These are phyloP conservation scores for Pleomassaria siparia DNA, from an alignment of 2,329 filamentous ascomycete genomes.

Conservation along the genomic window DNA sequence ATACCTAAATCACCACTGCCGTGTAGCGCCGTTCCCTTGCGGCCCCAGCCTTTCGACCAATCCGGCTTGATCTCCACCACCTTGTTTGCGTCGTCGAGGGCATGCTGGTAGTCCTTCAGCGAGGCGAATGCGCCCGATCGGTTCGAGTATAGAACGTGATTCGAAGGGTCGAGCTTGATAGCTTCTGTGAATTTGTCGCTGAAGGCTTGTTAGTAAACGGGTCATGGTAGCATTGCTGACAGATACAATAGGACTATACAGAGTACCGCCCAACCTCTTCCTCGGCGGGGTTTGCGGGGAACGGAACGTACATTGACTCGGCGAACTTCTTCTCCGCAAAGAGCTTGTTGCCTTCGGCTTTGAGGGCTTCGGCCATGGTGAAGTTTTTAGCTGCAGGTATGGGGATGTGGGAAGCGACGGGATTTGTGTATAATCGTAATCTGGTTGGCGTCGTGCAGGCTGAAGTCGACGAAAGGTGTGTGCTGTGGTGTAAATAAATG, in stretches of 20 bases:
- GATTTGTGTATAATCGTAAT: not conserved
- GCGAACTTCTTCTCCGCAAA: conserved; percentile 97
- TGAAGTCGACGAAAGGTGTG: conserved; percentile 30
- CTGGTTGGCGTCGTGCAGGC: conserved; percentile 10
- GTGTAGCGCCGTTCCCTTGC: conserved; percentile 89
- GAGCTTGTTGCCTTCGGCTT: conserved; percentile 97
- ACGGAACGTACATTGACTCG: conserved; percentile 79
- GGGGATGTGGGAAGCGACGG: conserved; percentile 1
- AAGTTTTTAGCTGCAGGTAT: not conserved
- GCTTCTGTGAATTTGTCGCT: conserved; percentile 95
- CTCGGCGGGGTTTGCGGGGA: conserved; percentile 13
- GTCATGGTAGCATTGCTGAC: not conserved
- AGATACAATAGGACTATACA: too few relatives aligned
- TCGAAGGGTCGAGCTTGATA: conserved; percentile 81
- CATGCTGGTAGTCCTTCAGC: conserved; percentile 82
- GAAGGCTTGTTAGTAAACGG: conserved; percentile 18
- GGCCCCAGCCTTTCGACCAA: conserved; percentile 95
- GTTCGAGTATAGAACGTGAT: conserved; percentile 98
- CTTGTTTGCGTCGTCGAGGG: conserved; percentile 87
- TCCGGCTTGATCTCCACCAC: conserved; percentile 93
- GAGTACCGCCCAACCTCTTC: too few relatives aligned
- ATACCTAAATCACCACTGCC: conserved; percentile 77
- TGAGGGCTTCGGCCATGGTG: conserved; percentile 76
- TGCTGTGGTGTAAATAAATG: conserved; percentile 17
- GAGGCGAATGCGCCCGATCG: conserved; percentile 86